Percentiles rank a stretch among this genome's conserved stretches.
Conservation (phyloP, 2,329 filamentous ascomycete species). For the Pseudogymnoascus sp. region DNA sequence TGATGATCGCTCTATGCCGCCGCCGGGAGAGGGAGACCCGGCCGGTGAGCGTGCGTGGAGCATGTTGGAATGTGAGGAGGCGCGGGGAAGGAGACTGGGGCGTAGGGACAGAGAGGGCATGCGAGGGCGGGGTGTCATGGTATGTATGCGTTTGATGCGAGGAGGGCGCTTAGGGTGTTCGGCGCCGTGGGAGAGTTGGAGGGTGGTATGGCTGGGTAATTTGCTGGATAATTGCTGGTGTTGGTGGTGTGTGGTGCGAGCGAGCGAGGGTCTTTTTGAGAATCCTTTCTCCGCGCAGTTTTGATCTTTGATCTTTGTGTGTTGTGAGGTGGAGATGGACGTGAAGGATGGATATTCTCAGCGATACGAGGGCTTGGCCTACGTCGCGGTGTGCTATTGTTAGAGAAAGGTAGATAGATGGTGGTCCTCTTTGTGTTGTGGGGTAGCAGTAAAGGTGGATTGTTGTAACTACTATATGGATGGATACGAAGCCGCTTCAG, state of each 20-base stretch:
- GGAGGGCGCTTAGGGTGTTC: background rate
- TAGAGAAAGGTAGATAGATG: background rate
- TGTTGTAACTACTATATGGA: background rate
- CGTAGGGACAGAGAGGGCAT: background rate
- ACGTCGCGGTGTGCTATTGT: background rate
- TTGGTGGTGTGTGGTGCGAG: background rate
- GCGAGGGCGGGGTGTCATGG: slow-evolving; percentile 1
- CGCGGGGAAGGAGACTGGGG: background rate
- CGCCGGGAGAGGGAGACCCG: background rate
- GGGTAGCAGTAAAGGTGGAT: background rate
- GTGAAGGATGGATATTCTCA: background rate
- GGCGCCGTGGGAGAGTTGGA: background rate
- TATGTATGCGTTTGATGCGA: background rate
- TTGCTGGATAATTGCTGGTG: background rate
- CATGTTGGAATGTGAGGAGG: background rate
- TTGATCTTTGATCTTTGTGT: background rate
- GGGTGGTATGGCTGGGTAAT: background rate
- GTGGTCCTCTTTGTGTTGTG: background rate
- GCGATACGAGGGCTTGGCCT: background rate
- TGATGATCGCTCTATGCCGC: background rate
- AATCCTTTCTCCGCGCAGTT: background rate
- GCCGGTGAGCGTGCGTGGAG: background rate
- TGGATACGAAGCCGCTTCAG: background rate
- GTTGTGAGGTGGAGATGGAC: background rate
- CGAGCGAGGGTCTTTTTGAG: background rate